A percentile compares a stretch with the other conserved stretches of the same genome.
phyloP scores from a whole-genome alignment of 2,329 filamentous ascomycete genomes.

The Akanthomyces lecanii region DNA sequence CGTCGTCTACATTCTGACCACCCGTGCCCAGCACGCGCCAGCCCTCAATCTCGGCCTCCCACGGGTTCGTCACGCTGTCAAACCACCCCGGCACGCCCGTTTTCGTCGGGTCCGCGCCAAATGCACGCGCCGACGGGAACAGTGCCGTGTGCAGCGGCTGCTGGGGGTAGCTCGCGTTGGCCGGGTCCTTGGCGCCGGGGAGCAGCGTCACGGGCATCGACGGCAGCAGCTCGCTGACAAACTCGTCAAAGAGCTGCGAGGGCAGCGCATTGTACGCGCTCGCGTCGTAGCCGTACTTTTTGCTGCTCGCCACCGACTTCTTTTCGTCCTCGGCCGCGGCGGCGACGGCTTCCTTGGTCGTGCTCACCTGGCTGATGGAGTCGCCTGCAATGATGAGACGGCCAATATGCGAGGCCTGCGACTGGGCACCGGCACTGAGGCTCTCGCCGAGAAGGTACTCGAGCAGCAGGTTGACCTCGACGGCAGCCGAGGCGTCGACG shows the following conservation, averaged over 20 bases:
- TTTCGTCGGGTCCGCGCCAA: conserved; percentile 41
- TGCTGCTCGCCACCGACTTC: conserved; percentile 35
- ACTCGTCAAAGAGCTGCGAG: conserved; percentile 76
- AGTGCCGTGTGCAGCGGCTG: conserved; percentile 91
- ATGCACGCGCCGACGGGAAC: conserved; percentile 73
- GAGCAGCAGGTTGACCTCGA: conserved; percentile 71
- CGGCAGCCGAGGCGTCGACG: conserved; percentile 63
- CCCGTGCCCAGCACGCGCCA: conserved; percentile 83
- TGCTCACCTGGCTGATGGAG: conserved; percentile 59
- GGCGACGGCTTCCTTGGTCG: conserved; percentile 38
- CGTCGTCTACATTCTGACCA: conserved; percentile 90
- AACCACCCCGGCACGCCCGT: conserved; percentile 65
- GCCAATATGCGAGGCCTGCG: conserved; percentile 63
- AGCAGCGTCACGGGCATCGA: conserved; percentile 85
- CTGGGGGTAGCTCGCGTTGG: conserved; percentile 85
- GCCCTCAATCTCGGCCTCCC: conserved; percentile 85
- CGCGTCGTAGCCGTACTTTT: conserved; percentile 94
- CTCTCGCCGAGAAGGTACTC: conserved; percentile 88
- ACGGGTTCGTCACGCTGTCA: conserved; percentile 87
- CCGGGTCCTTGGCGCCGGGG: conserved; percentile 78
- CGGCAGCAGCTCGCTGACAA: conserved; percentile 75
- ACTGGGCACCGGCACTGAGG: conserved; percentile 56
- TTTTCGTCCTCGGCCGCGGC: conserved; percentile 22
- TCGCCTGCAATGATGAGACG: conserved; percentile 90
- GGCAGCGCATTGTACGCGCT: conserved; percentile 83